Conservation (phyloP, 257 asterid species). For the Coffea eugenioides region DNA sequence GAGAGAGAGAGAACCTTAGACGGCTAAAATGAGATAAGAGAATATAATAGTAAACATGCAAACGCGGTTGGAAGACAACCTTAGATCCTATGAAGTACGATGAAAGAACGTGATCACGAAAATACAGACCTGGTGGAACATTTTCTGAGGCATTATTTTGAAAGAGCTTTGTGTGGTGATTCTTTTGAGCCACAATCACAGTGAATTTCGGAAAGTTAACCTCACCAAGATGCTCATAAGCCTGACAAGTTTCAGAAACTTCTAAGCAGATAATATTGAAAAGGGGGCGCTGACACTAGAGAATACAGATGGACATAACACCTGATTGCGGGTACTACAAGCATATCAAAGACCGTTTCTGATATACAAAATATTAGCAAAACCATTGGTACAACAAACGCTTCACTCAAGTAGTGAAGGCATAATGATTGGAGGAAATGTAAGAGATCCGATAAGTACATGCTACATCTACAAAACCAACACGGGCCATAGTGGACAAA, state of each 20-base stretch:
- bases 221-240: slow-evolving; percentile 82
- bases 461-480: not conserved
- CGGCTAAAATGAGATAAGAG: not conserved
- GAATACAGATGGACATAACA: not conserved
- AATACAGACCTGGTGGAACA: slow-evolving; percentile 73
- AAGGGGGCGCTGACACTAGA: not conserved
- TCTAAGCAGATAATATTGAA: not conserved
- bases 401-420: not conserved
- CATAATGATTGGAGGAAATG: not conserved
- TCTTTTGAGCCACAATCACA: slow-evolving; percentile 81
- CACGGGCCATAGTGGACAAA: not conserved
- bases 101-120: slow-evolving; percentile 8
- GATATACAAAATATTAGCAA: not conserved
- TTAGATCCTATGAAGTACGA: slow-evolving; percentile 1
- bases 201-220: slow-evolving; percentile 75
- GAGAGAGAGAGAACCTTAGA: slow-evolving; percentile 2
- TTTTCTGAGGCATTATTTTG: slow-evolving; percentile 68
- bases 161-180: slow-evolving; percentile 78
- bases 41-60: slow-evolving; percentile 6
- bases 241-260: slow-evolving; percentile 39
- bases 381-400: not conserved
- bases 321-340: not conserved
- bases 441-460: not conserved
- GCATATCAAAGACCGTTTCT: not conserved
- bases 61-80: not conserved